phyloP scores from a whole-genome alignment of 495 filamentous ascomycete genomes.

The Annulohypoxylon bovei region DNA sequence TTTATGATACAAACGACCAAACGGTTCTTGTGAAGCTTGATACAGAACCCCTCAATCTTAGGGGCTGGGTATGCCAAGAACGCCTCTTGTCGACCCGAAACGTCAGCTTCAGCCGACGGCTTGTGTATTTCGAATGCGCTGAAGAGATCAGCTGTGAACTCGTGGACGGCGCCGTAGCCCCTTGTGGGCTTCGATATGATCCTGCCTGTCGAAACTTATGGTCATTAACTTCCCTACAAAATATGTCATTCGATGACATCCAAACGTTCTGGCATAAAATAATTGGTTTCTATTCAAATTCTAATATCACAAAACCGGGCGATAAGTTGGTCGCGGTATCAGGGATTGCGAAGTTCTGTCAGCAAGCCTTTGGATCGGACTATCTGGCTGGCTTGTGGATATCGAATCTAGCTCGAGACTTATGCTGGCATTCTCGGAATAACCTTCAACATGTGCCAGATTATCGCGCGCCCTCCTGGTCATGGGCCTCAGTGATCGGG shows the following conservation, averaged over 20 bases:
- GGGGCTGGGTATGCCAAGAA: conserved; percentile 11
- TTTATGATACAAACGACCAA: not conserved
- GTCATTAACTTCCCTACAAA: not conserved
- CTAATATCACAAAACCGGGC: not conserved
- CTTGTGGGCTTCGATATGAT: not conserved
- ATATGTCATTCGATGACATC: not conserved
- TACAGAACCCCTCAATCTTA: not conserved
- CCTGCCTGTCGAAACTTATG: not conserved
- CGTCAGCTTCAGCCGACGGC: conserved; percentile 1
- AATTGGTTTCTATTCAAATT: not conserved
- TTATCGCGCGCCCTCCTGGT: conserved; percentile 15
- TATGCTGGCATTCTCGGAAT: not conserved
- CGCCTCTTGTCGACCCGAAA: conserved; percentile 4
- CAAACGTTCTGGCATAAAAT: not conserved
- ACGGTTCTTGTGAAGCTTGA: not conserved
- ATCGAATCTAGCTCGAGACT: not conserved
- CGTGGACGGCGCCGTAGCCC: not conserved
- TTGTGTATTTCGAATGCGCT: conserved; percentile 9
- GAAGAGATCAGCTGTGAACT: conserved; percentile 6
- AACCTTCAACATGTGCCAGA: not conserved
- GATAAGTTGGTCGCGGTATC: conserved; percentile 13
- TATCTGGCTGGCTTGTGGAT: conserved; percentile 17
- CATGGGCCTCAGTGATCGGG: conserved; percentile 2
- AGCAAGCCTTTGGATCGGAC: not conserved
- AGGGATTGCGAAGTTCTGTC: not conserved